A percentile compares a stretch with the other conserved stretches of the same genome.
Evolutionary conservation across 768 basidiomycete species (phyloP).

Genomic region (Lactifluus volemus): DNA sequence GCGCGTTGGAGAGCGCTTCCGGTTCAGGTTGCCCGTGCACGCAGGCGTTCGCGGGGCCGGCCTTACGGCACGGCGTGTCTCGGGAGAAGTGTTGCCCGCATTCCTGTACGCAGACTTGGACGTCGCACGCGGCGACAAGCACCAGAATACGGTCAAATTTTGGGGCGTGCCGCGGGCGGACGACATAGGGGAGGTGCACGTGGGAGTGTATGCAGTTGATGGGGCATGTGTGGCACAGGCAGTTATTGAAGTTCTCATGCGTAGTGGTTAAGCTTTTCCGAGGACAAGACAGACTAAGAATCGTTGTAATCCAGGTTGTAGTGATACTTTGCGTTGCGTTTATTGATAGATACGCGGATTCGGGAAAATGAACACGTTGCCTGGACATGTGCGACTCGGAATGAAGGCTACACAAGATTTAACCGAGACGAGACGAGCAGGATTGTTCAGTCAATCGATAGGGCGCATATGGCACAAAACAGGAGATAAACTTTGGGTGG

Average conservation of each 20-base stretch:
- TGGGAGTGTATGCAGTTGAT: constrained; percentile 12
- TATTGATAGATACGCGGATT: constrained; percentile 1
- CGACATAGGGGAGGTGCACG: constrained; percentile 18
- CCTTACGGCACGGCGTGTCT: constrained; percentile 10
- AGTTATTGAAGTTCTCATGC: constrained; percentile 18
- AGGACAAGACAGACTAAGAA: neutral
- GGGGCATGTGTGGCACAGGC: constrained; percentile 17
- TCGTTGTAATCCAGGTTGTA: neutral
- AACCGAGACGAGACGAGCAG: neutral
- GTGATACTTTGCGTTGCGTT: neutral
- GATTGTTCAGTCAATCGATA: constrained; percentile 7
- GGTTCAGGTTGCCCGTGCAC: constrained; percentile 18
- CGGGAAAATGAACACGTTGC: constrained; percentile 7
- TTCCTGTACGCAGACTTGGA: constrained; percentile 19
- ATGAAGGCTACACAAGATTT: neutral
- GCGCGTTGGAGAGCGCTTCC: constrained; percentile 19
- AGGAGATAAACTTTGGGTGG: neutral
- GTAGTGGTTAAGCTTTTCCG: constrained; percentile 6
- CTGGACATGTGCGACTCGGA: neutral
- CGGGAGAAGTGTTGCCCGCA: constrained; percentile 14
- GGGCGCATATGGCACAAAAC: neutral
- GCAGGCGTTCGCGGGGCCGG: constrained; percentile 1
- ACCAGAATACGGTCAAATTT: constrained; percentile 19
- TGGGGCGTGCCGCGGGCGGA: constrained; percentile 20
- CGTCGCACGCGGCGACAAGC: constrained; percentile 8